Base-by-base conservation (phyloP, 2,329 filamentous ascomycete genomes). In the Chaetomiaceae sp. region DNA sequence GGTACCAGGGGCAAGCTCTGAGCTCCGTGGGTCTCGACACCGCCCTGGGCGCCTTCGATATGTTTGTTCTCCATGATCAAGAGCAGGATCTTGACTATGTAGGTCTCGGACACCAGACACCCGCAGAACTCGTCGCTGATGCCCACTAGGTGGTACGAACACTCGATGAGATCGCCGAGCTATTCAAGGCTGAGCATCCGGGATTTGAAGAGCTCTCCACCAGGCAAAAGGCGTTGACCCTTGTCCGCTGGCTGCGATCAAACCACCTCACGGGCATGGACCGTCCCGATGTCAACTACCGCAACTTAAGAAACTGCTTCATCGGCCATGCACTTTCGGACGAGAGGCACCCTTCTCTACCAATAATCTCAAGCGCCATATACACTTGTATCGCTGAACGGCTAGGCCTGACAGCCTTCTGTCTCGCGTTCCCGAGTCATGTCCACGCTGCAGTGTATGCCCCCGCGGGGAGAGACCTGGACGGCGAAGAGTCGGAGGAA, bases 361-460 rank as follows among this genome's bases (percentile, higher is more conserved):
- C 92, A 2, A 76, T 96, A 44, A 86, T 96, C 55, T 93, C 89
- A 2, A 86, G 86, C 49, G 86, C 85, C 53, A 95, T 97, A 55
- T 99, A 86, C 68, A 93, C 87, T 63, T 84, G 83, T 51, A 67
- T 97, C 14, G 91, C 89, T 1, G 76, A 80, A 48, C 78, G 86
- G 33, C 65, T 96, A 12, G 87, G 86, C 2, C 68, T 99, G 41
- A 78, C 85, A 59, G 89, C 91, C 0, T 81, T 82, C 30, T 89
- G 87, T 48, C 92, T 87, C 59, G 84, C 86, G 38, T 87, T 92
- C 62, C 89, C 92, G 3, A 87, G 82, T 57, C 90, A 96, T 64
- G 88, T 96, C 13, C 86, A 95, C 63, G 87, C 83, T 16, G 82
- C 95, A 46, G 81, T 97, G 12, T 75, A 79, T 44, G 78, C 86